Evolutionary conservation across 768 basidiomycete species (phyloP).

Genomic region (Myochromella boudieri): DNA sequence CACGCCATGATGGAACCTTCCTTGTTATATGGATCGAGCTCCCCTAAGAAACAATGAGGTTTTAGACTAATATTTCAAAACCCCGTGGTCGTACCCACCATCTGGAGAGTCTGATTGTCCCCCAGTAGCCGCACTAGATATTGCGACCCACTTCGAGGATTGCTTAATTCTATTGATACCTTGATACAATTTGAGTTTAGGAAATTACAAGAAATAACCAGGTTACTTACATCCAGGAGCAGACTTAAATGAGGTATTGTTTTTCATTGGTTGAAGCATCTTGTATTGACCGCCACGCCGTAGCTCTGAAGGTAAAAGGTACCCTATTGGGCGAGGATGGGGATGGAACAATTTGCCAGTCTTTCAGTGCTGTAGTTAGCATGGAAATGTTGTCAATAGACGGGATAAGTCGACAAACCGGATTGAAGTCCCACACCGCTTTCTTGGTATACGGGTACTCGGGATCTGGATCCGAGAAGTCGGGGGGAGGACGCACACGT

Average conservation of each 20-base stretch:
- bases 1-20: constrained; percentile 47
- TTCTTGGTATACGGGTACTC: constrained; percentile 1
- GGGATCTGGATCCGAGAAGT: constrained; percentile 11
- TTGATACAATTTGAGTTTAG: constrained; percentile 19
- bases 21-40: constrained; percentile 44
- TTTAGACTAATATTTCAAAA: background rate
- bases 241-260: constrained; percentile 35
- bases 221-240: constrained; percentile 39
- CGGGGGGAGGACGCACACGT: constrained; percentile 1
- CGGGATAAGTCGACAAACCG: too few species aligned
- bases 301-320: constrained; percentile 6
- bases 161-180: constrained; percentile 58
- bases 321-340: background rate
- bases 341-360: constrained; percentile 1
- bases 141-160: constrained; percentile 35
- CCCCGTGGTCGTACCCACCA: too few species aligned
- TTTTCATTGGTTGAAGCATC: constrained; percentile 17
- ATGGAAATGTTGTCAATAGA: background rate
- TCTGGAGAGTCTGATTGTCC: constrained; percentile 36
- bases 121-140: constrained; percentile 45
- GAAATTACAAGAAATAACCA: background rate
- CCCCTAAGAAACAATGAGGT: constrained; percentile 19
- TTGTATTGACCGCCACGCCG: constrained; percentile 5
- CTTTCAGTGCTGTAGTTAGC: background rate
- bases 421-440: constrained; percentile 17